Conservation (phyloP, 768 basidiomycete species). For the Lentinula guzmanii region DNA sequence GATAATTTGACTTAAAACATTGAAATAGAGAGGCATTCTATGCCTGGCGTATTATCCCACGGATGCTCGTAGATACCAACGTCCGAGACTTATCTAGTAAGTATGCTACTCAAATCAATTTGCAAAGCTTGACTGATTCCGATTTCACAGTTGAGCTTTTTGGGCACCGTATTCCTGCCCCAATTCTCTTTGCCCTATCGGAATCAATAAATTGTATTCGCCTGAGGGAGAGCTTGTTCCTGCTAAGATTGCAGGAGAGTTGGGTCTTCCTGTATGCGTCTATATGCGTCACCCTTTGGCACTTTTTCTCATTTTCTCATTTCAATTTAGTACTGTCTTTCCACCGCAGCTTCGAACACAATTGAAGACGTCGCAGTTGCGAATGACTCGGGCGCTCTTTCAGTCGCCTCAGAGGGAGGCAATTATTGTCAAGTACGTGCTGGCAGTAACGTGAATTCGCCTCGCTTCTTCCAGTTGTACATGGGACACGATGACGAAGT, state of each 20-base stretch:
- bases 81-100: constrained; percentile 39
- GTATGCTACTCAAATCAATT: constrained; percentile 2
- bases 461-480: constrained; percentile 52
- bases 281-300: constrained; percentile 1
- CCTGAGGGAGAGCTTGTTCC: constrained; percentile 39
- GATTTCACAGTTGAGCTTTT: constrained; percentile 30
- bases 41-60: constrained; percentile 49
- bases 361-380: constrained; percentile 46
- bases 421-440: constrained; percentile 26
- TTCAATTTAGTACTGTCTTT: constrained; percentile 37
- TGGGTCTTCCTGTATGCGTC: constrained; percentile 30
- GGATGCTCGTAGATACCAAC: constrained; percentile 48
- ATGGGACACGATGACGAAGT: constrained; percentile 50
- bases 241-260: constrained; percentile 40
- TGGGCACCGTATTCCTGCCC: constrained; percentile 42
- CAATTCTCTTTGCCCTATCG: constrained; percentile 50
- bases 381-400: constrained; percentile 34
- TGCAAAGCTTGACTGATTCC: too few relatives aligned
- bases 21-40: constrained; percentile 40
- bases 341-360: constrained; percentile 42
- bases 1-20: neutral
- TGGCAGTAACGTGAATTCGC: constrained; percentile 27
- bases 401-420: constrained; percentile 29
- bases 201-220: constrained; percentile 47
- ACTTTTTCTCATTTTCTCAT: neutral